Conservation (phyloP, 257 asterid genomes). For the Cynanchum wilfordii region DNA sequence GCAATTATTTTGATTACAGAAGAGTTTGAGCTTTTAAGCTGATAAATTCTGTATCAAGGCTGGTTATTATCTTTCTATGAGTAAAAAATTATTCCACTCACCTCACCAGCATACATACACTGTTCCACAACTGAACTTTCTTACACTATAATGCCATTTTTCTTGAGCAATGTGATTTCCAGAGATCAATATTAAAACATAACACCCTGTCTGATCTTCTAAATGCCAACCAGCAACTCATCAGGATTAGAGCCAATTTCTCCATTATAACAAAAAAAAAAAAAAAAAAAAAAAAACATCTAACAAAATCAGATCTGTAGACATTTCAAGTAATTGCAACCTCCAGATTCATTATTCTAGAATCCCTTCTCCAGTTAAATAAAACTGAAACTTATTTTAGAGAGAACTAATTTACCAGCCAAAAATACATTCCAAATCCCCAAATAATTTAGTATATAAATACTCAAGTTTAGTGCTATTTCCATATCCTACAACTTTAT, state of each 20-base stretch:
- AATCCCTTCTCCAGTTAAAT: neutral
- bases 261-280: neutral
- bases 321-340: neutral
- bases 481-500: neutral
- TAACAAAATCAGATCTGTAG: neutral
- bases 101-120: neutral
- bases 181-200: neutral
- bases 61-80: neutral
- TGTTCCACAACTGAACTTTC: neutral
- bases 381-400: neutral
- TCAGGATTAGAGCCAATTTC: neutral
- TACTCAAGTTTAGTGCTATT: neutral
- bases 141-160: neutral
- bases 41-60: neutral
- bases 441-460: neutral
- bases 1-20: neutral
- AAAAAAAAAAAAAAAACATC: neutral
- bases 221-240: neutral
- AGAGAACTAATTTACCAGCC: neutral
- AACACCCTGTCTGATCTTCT: neutral
- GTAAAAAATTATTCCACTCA: neutral
- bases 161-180: neutral
- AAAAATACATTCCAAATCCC: neutral
- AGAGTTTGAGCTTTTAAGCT: neutral
- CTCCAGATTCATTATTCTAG: neutral